phyloP scores from a whole-genome alignment of 108 stramenopile genomes.

The Nannochloropsis salina region DNA sequence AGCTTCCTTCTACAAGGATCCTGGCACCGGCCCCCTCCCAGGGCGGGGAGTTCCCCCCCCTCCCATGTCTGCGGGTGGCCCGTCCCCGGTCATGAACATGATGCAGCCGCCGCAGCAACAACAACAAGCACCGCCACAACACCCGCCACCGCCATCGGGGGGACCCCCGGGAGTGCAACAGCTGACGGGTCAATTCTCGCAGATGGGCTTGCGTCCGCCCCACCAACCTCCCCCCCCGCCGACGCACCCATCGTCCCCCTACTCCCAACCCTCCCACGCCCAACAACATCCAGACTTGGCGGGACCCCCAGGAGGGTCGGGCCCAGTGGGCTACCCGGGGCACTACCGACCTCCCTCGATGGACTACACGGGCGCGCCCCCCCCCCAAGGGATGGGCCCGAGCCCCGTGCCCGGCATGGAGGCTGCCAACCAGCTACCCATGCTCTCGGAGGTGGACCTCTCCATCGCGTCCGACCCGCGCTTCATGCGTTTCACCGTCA shows the following conservation, averaged over 20 bases:
- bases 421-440: constrained; percentile 27
- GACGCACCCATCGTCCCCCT: neutral
- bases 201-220: constrained; percentile 14
- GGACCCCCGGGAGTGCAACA: neutral
- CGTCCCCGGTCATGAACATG: neutral
- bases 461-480: constrained; percentile 46
- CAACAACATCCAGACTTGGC: neutral
- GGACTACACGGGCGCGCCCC: neutral
- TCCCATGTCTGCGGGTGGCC: neutral
- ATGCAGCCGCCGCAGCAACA: neutral
- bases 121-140: neutral
- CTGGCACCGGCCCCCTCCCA: neutral
- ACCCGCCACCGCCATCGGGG: neutral
- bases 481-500: constrained; percentile 50
- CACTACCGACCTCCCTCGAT: neutral
- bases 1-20: neutral
- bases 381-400: neutral
- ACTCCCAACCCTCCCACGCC: neutral
- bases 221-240: neutral
- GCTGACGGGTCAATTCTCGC: neutral
- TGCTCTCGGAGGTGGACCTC: constrained; percentile 43
- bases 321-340: neutral
- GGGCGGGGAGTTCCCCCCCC: neutral
- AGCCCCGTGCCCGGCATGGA: neutral
- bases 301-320: neutral